Base-by-base conservation (phyloP, 306 rosid genomes). In the Cicer pinnatifidum region DNA sequence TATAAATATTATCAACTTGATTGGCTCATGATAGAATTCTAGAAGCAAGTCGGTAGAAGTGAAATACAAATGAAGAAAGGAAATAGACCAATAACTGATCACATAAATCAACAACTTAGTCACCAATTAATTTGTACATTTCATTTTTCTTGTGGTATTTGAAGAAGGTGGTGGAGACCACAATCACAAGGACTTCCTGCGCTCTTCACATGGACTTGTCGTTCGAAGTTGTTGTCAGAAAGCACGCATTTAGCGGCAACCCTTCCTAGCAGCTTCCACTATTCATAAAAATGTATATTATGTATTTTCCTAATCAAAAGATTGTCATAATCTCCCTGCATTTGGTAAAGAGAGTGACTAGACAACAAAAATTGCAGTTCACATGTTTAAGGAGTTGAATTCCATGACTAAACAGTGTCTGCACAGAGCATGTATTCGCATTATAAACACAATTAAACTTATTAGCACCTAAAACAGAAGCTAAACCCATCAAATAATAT, bases 141-240 rank as follows among this genome's bases (percentile, higher is more conserved):
- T 33, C 10, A 19, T 54, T 54, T 19, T 19, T 16, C 12, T 54
- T 8, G 60, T 9, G 33, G 20, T 54, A 20, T 16, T 51, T 7
- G 57, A 51, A 51, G 23, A 51, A 51, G 20, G 23, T 15, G 23
- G 57, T 6, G 19, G 19, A 16, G 23, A 51, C 57, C 19, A 13
- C 12, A 52, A 15, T 52, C 58, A 16, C 28, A 52, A 7, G 58
- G 10, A 52, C 28, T 15, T 1, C 20, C 9, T 12, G 13, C 5
- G n/a, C 50, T 45, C 45, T 57, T 72, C 76, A 72, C 67, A 43
- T n/a, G 41, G 15, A 17, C 38, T 41, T 54, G 54, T 71, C 23
- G 8, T 23, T 9, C n/a, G 5, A 46, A 11, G 12, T 8, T 19
- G 62, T 17, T 46, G 12, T 10, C 51, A 56, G 6, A 9, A 56